phyloP scores from a whole-genome alignment of 129 eudicot species.

The Glebionis coronaria region DNA sequence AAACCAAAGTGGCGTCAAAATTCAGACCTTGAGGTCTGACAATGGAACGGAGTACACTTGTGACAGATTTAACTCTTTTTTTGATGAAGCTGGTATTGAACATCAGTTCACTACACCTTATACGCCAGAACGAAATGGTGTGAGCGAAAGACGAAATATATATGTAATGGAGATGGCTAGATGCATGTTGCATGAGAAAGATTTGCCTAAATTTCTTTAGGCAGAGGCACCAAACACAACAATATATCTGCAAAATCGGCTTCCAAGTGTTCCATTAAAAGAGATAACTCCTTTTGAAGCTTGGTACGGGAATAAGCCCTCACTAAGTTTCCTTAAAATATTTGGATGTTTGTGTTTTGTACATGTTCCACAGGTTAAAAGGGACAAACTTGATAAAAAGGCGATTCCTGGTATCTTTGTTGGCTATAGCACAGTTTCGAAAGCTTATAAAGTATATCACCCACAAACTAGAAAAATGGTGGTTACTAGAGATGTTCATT shows the following conservation, averaged over 20 bases:
- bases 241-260: not conserved
- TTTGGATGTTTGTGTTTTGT: constrained; percentile 16
- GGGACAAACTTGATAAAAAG: constrained; percentile 19
- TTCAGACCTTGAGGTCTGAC: not conserved
- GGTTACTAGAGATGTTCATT: constrained; percentile 9
- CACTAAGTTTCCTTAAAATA: constrained; percentile 11
- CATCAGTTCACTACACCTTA: not conserved
- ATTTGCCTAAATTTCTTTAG: not conserved
- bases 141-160: not conserved
- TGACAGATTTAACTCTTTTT: not conserved
- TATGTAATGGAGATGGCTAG: not conserved
- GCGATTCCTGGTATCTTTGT: not conserved
- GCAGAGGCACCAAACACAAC: constrained; percentile 11
- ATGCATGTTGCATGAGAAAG: not conserved
- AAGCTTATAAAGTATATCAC: constrained; percentile 23
- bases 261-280: not conserved
- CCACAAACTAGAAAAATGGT: too few relatives aligned
- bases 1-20: not conserved
- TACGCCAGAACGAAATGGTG: not conserved
- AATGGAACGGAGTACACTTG: not conserved
- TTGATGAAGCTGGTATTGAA: not conserved
- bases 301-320: constrained; percentile 9
- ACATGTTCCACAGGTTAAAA: not conserved
- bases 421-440: not conserved
- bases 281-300: constrained; percentile 16